phyloP scores from a whole-genome alignment of 768 basidiomycete genomes.

The Strobilomyces echinocephalus region DNA sequence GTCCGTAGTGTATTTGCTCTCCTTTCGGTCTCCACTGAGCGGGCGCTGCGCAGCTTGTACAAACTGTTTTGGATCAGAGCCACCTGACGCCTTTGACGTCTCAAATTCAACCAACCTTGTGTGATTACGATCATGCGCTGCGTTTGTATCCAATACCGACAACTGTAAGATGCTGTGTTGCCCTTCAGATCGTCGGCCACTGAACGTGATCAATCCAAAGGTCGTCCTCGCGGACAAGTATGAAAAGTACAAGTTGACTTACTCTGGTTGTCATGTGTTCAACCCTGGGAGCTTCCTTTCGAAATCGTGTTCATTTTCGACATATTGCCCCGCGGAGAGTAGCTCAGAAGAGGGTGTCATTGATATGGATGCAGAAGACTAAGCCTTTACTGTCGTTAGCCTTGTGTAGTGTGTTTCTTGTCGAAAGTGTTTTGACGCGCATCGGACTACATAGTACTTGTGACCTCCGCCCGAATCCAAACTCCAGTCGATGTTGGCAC shows the following conservation, averaged over 20 bases:
- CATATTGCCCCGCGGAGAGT: slow-evolving; percentile 80
- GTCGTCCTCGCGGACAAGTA: slow-evolving; percentile 94
- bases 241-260: slow-evolving; percentile 92
- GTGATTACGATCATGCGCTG: slow-evolving; percentile 89
- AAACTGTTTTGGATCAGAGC: slow-evolving; percentile 91
- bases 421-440: not conserved
- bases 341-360: slow-evolving; percentile 77
- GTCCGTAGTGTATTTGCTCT: slow-evolving; percentile 43
- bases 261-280: slow-evolving; percentile 97
- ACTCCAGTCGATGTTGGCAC: slow-evolving; percentile 23
- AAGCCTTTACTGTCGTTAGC: not conserved
- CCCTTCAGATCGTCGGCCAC: not conserved
- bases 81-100: slow-evolving; percentile 87
- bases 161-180: slow-evolving; percentile 49
- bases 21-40: not conserved
- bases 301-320: slow-evolving; percentile 78
- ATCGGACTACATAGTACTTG: not conserved
- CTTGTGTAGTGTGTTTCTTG: not conserved
- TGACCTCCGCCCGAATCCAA: not conserved
- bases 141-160: slow-evolving; percentile 94
- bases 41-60: slow-evolving; percentile 65
- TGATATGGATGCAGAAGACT: slow-evolving; percentile 38
- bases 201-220: slow-evolving; percentile 36
- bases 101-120: slow-evolving; percentile 78
- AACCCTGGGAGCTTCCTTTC: slow-evolving; percentile 93